Conservation (phyloP, 192 early-diverging fungal genomes). For the Backusella parvicylindrica region DNA sequence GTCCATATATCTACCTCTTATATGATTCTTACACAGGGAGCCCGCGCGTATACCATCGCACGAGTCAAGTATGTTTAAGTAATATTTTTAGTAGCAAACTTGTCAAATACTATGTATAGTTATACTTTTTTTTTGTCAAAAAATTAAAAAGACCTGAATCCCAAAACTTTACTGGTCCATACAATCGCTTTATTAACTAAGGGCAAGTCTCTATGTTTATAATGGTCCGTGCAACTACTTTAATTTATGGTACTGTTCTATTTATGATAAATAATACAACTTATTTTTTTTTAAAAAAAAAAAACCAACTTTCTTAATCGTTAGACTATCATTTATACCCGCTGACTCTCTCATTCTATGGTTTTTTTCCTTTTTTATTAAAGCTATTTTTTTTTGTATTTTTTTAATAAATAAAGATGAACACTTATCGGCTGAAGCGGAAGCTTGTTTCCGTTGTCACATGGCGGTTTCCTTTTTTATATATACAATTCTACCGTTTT, state of each 20-base stretch:
- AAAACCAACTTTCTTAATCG: not conserved
- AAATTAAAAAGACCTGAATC: not conserved
- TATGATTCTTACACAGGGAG: not conserved
- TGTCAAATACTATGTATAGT: not conserved
- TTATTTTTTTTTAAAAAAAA: not conserved
- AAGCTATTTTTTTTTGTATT: not conserved
- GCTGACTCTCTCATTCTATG: not conserved
- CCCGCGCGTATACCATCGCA: not conserved
- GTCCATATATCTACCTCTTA: not conserved
- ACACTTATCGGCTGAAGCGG: too few species aligned
- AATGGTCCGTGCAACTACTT: not conserved
- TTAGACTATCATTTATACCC: not conserved
- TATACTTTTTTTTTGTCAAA: not conserved
- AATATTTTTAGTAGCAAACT: not conserved
- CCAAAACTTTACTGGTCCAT: not conserved
- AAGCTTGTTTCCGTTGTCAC: too few species aligned
- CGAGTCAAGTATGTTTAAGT: not conserved
- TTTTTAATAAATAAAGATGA: too few species aligned
- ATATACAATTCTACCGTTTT: too few species aligned
- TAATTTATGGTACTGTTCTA: not conserved
- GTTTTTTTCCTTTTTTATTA: not conserved
- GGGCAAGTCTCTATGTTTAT: not conserved
- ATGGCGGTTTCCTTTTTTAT: too few species aligned
- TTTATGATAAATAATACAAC: not conserved
- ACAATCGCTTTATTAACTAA: not conserved